phyloP scores from a whole-genome alignment of 2,329 filamentous ascomycete species.

The Colletotrichum theobromicola region DNA sequence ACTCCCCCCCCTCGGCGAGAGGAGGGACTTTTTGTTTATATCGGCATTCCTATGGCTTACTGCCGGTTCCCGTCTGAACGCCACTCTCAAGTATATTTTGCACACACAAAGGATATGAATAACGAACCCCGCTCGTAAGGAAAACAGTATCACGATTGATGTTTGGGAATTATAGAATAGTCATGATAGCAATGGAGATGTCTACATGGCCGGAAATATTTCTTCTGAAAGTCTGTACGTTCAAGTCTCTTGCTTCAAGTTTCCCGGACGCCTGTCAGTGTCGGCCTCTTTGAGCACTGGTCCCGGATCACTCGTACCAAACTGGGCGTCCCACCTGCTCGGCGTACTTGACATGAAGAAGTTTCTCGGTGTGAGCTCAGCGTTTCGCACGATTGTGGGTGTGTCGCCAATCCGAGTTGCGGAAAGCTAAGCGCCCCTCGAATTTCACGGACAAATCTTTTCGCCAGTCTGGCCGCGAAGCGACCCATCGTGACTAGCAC shows the following conservation, averaged over 20 bases:
- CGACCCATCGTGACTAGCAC: neutral
- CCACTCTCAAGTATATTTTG: neutral
- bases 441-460: neutral
- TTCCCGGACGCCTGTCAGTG: neutral
- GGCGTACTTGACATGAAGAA: rapidly evolving
- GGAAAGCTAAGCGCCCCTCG: neutral
- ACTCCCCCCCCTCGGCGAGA: neutral
- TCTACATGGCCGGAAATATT: neutral
- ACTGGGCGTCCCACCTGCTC: neutral
- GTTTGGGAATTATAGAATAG: neutral
- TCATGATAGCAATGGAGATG: slow-evolving; percentile 6
- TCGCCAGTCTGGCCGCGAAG: neutral
- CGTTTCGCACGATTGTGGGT: neutral
- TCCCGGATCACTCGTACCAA: neutral
- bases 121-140: slow-evolving; percentile 8
- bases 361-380: neutral
- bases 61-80: neutral
- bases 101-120: neutral
- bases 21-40: neutral
- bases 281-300: rapidly evolving
- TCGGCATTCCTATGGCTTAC: neutral
- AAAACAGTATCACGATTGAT: neutral
- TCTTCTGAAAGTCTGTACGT: neutral
- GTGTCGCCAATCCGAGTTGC: neutral
- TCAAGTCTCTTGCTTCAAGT: neutral